These are phyloP conservation scores for Aspergillus transmontanensis DNA, from an alignment of 2,329 filamentous ascomycete species.

Conservation along the genomic window DNA sequence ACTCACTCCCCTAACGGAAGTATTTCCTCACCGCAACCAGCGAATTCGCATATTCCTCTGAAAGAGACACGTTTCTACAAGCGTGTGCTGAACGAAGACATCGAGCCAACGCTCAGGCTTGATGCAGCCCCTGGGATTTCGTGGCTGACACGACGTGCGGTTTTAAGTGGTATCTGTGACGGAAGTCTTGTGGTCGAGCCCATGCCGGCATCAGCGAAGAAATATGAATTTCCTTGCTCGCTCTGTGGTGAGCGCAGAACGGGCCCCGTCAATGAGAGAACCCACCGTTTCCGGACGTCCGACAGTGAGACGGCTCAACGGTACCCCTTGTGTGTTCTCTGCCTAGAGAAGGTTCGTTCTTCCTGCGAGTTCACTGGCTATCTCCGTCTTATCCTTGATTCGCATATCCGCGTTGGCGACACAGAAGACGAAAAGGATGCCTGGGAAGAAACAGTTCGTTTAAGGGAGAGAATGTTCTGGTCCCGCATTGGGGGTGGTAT, in stretches of 20 bases:
- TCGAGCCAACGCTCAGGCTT: slow-evolving; percentile 88
- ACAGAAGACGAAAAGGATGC: slow-evolving; percentile 82
- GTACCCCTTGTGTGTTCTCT: slow-evolving; percentile 89
- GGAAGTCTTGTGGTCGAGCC: slow-evolving; percentile 89
- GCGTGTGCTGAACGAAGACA: slow-evolving; percentile 81
- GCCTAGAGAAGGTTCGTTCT: slow-evolving; percentile 77
- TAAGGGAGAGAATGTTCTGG: slow-evolving; percentile 98
- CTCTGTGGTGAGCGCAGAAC: slow-evolving; percentile 84
- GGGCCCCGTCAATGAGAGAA: slow-evolving; percentile 70
- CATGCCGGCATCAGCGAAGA: slow-evolving; percentile 61
- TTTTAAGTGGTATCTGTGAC: slow-evolving; percentile 79
- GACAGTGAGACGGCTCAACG: slow-evolving; percentile 84
- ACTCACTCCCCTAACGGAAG: slow-evolving; percentile 54
- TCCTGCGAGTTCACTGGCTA: slow-evolving; percentile 94
- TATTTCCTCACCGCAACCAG: slow-evolving; percentile 44
- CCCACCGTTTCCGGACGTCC: slow-evolving; percentile 84
- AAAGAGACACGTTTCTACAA: slow-evolving; percentile 97
- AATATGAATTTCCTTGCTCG: slow-evolving; percentile 69
- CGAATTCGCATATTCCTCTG: slow-evolving; percentile 57
- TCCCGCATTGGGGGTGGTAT: slow-evolving; percentile 88
- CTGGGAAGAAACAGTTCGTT: slow-evolving; percentile 90
- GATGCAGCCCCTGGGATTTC: slow-evolving; percentile 89
- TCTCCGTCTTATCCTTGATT: slow-evolving; percentile 85
- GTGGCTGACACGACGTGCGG: slow-evolving; percentile 86
- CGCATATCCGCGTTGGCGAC: slow-evolving; percentile 83